Percentiles rank a stretch among this genome's conserved stretches.
These are phyloP conservation scores for Ascochyta viciae-villosae DNA, from an alignment of 2,329 filamentous ascomycete species.

Conservation along the genomic window DNA sequence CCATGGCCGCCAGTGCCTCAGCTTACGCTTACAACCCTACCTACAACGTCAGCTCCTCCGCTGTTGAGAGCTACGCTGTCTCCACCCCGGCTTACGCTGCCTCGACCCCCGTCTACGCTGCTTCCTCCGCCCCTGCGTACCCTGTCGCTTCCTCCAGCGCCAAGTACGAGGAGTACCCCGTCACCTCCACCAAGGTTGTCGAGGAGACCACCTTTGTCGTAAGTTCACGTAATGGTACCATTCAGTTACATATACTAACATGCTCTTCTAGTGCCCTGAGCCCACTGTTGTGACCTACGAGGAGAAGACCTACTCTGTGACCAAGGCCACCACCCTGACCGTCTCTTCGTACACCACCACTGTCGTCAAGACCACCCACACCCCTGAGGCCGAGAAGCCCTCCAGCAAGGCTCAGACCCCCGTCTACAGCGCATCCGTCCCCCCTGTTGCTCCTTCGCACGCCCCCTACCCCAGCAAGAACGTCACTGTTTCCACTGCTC, in stretches of 20 bases:
- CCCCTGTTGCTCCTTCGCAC: constrained; percentile 24
- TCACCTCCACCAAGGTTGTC: constrained; percentile 17
- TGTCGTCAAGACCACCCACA: constrained; percentile 29
- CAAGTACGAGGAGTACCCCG: constrained; percentile 14
- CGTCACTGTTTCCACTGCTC: constrained; percentile 27
- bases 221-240: too few relatives aligned
- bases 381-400: constrained; percentile 28
- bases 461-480: constrained; percentile 31
- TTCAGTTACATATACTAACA: too few relatives aligned
- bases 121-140: constrained; percentile 14
- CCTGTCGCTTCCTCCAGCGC: constrained; percentile 12
- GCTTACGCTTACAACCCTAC: constrained; percentile 21
- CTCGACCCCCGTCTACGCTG: constrained; percentile 18
- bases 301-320: constrained; percentile 24
- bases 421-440: constrained; percentile 16
- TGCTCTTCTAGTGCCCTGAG: too few relatives aligned
- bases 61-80: constrained; percentile 5
- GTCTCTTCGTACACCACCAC: constrained; percentile 5
- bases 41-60: constrained; percentile 28
- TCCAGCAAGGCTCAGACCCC: constrained; percentile 15
- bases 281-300: constrained; percentile 18
- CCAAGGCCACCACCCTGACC: constrained; percentile 9
- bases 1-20: constrained; percentile 14
- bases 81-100: constrained; percentile 20
- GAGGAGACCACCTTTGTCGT: constrained; percentile 18